Evolutionary conservation across 148 eudicot genomes (phyloP), one percentile per base, ranked within the genome.

Genomic region (Persicaria tinctoria): DNA sequence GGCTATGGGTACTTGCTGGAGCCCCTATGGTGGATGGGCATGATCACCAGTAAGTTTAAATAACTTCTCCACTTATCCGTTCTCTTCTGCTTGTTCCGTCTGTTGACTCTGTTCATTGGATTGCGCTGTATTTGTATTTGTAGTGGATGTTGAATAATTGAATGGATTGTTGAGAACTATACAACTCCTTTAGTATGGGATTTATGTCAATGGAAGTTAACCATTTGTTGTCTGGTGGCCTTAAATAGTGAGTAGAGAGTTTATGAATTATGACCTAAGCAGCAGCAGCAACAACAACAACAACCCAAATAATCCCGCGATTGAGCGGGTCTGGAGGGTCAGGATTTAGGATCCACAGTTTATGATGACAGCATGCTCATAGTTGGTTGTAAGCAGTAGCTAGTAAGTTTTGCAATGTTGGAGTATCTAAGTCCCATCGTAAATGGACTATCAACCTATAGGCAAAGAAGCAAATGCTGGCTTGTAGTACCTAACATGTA

Each of bases 1-100:
- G 97, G 97, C 74, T 87, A 90, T 86, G 91, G 96, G 64, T 92
- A 92, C 78, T 81, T 92, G 88, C 77, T 79, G 70, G 88, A 92
- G 79, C 97, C 97, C 49, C 93, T 92, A 72, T 92, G 97, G 97
- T 92, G 97, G 97, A 81, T 92, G 51, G 96, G 96, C 78, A 92
- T 92, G 96, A 57, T 82, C 53, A 88, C 93, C 74, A 92, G 97
- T 92, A 86, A 90, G 97, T 76, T 46, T 4, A 8, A 69, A 17
- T 7, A 41, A 14, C 12, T 44, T 18, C 18, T 80, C 68, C 64
- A 72, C 27, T 44, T 20, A 8, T 51, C 23, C 17, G 13, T 73
- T 49, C 38, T 73, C 4, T 53, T 46, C 48, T 68, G 72, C 49
- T 18, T 71, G 53, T 66, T 57, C 38, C 18, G 56, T 57, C 63